phyloP scores from a whole-genome alignment of 805 yeast genomes.

The Candida coquimbonensis region DNA sequence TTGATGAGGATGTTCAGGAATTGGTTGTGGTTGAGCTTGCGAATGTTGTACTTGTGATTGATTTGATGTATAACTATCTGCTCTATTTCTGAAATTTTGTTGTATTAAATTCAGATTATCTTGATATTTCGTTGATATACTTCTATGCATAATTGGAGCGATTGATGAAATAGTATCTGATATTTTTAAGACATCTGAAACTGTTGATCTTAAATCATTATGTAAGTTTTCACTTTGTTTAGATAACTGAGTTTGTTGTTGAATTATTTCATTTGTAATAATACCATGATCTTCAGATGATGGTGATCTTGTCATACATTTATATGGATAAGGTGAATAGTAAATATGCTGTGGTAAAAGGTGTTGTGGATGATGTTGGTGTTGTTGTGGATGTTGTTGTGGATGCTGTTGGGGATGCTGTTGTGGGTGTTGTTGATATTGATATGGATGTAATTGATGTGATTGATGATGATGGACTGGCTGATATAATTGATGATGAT shows the following conservation, averaged over 20 bases:
- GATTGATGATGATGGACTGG: constrained; percentile 9
- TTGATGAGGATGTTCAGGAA: not conserved
- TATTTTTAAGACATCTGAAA: constrained; percentile 18
- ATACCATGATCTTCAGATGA: constrained; percentile 3
- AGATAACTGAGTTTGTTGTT: constrained; percentile 13
- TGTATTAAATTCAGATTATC: constrained; percentile 12
- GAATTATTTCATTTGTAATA: constrained; percentile 9
- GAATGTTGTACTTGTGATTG: not conserved
- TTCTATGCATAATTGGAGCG: constrained; percentile 15
- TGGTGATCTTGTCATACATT: not conserved
- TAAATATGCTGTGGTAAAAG: not conserved
- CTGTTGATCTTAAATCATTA: constrained; percentile 15
- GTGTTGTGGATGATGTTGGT: not conserved
- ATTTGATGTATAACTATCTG: constrained; percentile 9
- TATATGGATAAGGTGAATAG: not conserved
- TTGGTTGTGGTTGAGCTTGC: not conserved
- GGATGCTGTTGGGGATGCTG: not conserved
- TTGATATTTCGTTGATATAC: constrained; percentile 6
- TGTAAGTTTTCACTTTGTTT: constrained; percentile 14
- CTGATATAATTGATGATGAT: constrained; percentile 4
- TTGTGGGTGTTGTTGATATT: not conserved
- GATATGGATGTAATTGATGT: constrained; percentile 7
- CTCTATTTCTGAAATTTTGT: constrained; percentile 16
- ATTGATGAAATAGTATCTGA: constrained; percentile 21
- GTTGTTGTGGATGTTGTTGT: not conserved